Evolutionary conservation across 352 stramenopile species (phyloP).

Genomic region (Blastocystis sp.): DNA sequence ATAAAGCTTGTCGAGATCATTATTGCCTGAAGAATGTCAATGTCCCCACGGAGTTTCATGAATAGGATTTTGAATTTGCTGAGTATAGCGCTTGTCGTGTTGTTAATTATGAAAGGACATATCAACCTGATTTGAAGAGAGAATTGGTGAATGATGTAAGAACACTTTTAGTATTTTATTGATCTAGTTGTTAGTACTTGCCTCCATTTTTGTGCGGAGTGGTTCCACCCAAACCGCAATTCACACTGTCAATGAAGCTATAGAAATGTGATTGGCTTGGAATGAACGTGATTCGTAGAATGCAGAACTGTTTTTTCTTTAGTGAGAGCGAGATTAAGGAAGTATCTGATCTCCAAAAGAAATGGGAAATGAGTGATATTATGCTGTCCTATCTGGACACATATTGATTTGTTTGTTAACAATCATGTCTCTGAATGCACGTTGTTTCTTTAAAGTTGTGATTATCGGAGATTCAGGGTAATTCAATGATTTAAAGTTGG

Average conservation of each 20-base stretch:
- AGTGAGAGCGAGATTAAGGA: neutral
- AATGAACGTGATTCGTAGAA: neutral
- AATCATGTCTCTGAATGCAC: neutral
- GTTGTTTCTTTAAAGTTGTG: constrained; percentile 19
- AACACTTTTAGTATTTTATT: neutral
- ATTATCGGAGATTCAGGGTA: constrained; percentile 1
- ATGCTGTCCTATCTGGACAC: constrained; percentile 12
- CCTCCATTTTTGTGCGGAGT: neutral
- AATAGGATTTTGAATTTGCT: neutral
- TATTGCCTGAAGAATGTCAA: neutral
- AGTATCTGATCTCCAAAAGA: neutral
- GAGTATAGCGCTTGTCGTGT: neutral
- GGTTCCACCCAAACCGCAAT: neutral
- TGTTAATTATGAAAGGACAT: neutral
- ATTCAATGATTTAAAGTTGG: neutral
- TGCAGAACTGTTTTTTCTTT: constrained; percentile 3
- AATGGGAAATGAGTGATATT: constrained; percentile 13
- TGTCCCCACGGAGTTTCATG: neutral
- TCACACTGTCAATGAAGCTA: neutral
- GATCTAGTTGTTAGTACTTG: neutral
- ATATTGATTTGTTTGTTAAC: neutral
- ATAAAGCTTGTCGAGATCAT: neutral
- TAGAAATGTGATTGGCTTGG: neutral
- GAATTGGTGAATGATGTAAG: constrained; percentile 3
- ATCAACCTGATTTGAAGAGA: neutral